phyloP scores from a whole-genome alignment of 1,284 basidiomycete species.

The Anthracocystis setariae region DNA sequence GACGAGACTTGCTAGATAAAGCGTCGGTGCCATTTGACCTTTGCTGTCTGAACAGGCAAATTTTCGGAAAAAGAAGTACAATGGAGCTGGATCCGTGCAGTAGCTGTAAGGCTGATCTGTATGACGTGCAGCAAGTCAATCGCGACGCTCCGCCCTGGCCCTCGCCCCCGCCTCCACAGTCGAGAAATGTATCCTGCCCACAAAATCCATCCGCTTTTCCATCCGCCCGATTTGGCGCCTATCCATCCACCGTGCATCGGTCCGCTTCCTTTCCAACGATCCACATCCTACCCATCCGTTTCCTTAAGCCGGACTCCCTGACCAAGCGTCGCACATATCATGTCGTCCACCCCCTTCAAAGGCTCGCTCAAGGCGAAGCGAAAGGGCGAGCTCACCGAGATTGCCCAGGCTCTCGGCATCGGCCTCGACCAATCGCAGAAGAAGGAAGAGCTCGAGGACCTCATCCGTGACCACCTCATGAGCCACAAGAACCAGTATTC shows the following conservation, averaged over 20 bases:
- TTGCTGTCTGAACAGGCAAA: too few relatives aligned
- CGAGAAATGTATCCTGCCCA: neutral
- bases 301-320: neutral
- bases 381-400: conserved; percentile 58
- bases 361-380: conserved; percentile 57
- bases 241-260: conserved; percentile 18
- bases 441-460: conserved; percentile 56
- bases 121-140: too few relatives aligned
- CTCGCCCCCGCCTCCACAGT: conserved; percentile 1
- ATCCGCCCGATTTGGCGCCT: conserved; percentile 29
- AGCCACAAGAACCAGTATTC: conserved; percentile 42
- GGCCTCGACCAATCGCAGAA: conserved; percentile 36
- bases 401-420: conserved; percentile 54
- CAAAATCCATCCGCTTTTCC: conserved; percentile 39
- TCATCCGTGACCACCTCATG: conserved; percentile 50
- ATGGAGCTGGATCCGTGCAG: neutral
- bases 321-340: conserved; percentile 4
- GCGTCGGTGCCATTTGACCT: too few relatives aligned
- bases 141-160: neutral
- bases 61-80: too few relatives aligned
- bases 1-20: too few relatives aligned
- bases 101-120: neutral
- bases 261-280: conserved; percentile 9
- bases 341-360: conserved; percentile 50
- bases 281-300: conserved; percentile 10